Conservation (phyloP, 164 flowering plant species). For the Sedum album region DNA sequence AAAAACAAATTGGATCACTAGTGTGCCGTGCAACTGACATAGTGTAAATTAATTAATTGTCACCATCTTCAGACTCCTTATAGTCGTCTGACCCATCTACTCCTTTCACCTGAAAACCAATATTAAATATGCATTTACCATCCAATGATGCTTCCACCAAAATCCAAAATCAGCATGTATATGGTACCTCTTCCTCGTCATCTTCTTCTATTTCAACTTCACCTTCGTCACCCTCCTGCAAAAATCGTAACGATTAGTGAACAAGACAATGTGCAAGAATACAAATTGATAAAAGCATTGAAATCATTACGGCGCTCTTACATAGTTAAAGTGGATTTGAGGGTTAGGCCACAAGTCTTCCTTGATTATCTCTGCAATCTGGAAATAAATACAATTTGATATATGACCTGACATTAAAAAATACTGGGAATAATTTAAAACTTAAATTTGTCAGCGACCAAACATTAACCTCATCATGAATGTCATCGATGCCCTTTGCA, state of each 20-base stretch:
- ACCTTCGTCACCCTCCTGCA: neutral
- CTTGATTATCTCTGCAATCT: conserved; percentile 3
- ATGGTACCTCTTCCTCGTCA: neutral
- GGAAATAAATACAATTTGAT: neutral
- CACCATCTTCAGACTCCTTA: neutral
- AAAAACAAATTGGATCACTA: too few species aligned
- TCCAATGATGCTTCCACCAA: neutral
- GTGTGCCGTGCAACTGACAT: too few species aligned
- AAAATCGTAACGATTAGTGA: neutral
- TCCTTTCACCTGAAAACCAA: neutral
- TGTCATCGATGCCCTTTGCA: conserved; percentile 32
- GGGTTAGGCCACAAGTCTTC: conserved; percentile 41
- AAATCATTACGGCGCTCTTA: conserved; percentile 12
- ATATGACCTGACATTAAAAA: too few species aligned
- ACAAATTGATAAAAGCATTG: neutral
- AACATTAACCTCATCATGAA: conserved; percentile 53
- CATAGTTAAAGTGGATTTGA: conserved; percentile 65
- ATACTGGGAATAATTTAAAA: neutral
- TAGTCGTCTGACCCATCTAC: neutral
- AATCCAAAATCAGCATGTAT: neutral
- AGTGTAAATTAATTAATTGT: too few species aligned
- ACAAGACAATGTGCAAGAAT: neutral
- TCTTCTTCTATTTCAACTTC: neutral
- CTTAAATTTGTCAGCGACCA: neutral
- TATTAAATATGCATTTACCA: neutral